These are phyloP conservation scores for Yamadazyma philogaea DNA, from an alignment of 805 yeast species.

Conservation along the genomic window DNA sequence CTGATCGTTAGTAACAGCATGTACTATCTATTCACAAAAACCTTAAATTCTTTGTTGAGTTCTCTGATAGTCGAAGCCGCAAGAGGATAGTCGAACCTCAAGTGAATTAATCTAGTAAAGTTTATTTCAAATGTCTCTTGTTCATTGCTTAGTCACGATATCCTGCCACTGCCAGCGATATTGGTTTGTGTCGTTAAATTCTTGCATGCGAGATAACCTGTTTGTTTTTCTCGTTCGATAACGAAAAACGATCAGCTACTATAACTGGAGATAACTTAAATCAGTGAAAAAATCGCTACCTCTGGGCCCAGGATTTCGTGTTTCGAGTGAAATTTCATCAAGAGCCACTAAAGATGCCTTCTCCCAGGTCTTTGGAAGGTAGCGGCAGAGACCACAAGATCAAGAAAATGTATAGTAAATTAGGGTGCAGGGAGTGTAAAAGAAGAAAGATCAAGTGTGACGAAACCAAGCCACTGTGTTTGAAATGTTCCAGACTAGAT, in stretches of 20 bases:
- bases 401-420: conserved; percentile 29
- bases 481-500: conserved; percentile 33
- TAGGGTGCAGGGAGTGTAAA: conserved; percentile 42
- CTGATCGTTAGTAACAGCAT: not conserved
- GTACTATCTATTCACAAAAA: not conserved
- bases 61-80: not conserved
- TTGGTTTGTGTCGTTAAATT: not conserved
- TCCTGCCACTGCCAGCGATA: not conserved
- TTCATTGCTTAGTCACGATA: not conserved
- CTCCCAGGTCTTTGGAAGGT: conserved; percentile 1
- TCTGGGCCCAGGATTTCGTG: not conserved
- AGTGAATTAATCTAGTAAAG: conserved; percentile 1
- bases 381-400: not conserved
- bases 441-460: conserved; percentile 44
- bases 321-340: not conserved
- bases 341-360: not conserved
- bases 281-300: not conserved
- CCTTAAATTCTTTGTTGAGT: not conserved
- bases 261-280: not conserved
- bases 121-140: not conserved
- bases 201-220: conserved; percentile 4
- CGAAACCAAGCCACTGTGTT: conserved; percentile 34
- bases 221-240: conserved; percentile 1
- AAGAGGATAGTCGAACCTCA: not conserved
- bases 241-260: conserved; percentile 1